Evolutionary conservation across 2,329 filamentous ascomycete species (phyloP).

Genomic region (Hypoxylon sp.): DNA sequence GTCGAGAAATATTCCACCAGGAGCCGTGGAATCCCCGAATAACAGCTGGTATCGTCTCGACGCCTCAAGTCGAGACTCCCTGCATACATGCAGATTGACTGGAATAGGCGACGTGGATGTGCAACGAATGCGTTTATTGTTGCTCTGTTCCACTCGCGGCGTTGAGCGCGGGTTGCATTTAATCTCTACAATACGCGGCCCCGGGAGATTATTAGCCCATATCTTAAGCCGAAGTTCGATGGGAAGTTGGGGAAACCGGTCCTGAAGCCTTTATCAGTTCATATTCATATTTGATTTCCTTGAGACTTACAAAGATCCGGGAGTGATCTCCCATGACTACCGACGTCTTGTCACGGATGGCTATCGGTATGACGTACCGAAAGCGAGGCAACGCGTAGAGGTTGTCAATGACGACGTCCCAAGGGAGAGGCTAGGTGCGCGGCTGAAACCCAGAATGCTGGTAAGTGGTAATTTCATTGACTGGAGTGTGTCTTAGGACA

Average conservation of each 20-base stretch:
- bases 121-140: slow-evolving; percentile 48
- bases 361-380: slow-evolving; percentile 23
- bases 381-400: neutral
- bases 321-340: neutral
- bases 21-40: slow-evolving; percentile 61
- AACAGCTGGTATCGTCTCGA: slow-evolving; percentile 59
- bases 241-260: slow-evolving; percentile 61
- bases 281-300: slow-evolving; percentile 1
- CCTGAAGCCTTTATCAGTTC: slow-evolving; percentile 53
- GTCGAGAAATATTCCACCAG: slow-evolving; percentile 62
- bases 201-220: slow-evolving; percentile 63
- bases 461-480: slow-evolving; percentile 30
- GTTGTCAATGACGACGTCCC: slow-evolving; percentile 16
- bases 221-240: slow-evolving; percentile 64
- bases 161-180: slow-evolving; percentile 18
- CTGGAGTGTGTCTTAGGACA: slow-evolving; percentile 16
- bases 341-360: slow-evolving; percentile 15
- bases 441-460: slow-evolving; percentile 30
- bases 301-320: slow-evolving; percentile 39
- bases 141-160: slow-evolving; percentile 7
- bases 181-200: slow-evolving; percentile 59
- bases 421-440: slow-evolving; percentile 17
- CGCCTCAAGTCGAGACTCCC: slow-evolving; percentile 63
- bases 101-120: slow-evolving; percentile 61
- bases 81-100: slow-evolving; percentile 62